Percentiles rank a stretch among this genome's conserved stretches.
These are phyloP conservation scores for Diddensiella transvaalensis DNA, from an alignment of 805 yeast genomes.

Conservation along the genomic window DNA sequence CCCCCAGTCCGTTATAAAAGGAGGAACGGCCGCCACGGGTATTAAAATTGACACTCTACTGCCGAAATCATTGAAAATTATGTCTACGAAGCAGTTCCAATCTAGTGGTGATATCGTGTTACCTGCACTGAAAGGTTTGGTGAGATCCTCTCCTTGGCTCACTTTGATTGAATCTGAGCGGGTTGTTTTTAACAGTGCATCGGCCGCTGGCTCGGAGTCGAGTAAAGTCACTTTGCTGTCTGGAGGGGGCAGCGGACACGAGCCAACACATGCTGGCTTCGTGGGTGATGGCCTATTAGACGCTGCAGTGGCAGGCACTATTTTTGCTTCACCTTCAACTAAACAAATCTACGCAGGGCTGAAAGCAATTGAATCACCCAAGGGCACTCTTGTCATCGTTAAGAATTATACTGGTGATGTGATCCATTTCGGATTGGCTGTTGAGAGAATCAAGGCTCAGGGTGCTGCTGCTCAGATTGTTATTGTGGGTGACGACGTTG, in stretches of 20 bases:
- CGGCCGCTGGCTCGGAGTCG: slow-evolving; percentile 15
- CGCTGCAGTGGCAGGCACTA: slow-evolving; percentile 85
- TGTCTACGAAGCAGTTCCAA: slow-evolving; percentile 33
- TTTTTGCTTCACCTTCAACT: slow-evolving; percentile 95
- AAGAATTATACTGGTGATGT: slow-evolving; percentile 96
- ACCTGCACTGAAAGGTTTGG: slow-evolving; percentile 50
- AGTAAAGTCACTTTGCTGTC: slow-evolving; percentile 61
- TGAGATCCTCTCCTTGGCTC: slow-evolving; percentile 52
- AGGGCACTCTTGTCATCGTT: slow-evolving; percentile 74
- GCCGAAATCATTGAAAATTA: too few species aligned
- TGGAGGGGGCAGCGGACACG: slow-evolving; percentile 97
- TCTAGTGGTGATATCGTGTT: slow-evolving; percentile 32
- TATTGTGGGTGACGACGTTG: slow-evolving; percentile 86
- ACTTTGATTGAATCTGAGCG: slow-evolving; percentile 50
- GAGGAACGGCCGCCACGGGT: too few species aligned
- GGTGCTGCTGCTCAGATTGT: slow-evolving; percentile 72
- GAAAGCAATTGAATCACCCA: slow-evolving; percentile 50
- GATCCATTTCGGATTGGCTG: slow-evolving; percentile 86
- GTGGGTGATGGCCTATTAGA: slow-evolving; percentile 80
- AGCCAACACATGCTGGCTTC: slow-evolving; percentile 89
- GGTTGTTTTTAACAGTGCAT: slow-evolving; percentile 14
- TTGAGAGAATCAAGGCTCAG: slow-evolving; percentile 76
- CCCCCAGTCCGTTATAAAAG: neutral
- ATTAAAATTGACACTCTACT: too few species aligned
- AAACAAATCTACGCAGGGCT: slow-evolving; percentile 76